Evolutionary conservation across 495 filamentous ascomycete species (phyloP), one percentile per base, ranked within the genome.

Genomic region (Trichoderma virens): DNA sequence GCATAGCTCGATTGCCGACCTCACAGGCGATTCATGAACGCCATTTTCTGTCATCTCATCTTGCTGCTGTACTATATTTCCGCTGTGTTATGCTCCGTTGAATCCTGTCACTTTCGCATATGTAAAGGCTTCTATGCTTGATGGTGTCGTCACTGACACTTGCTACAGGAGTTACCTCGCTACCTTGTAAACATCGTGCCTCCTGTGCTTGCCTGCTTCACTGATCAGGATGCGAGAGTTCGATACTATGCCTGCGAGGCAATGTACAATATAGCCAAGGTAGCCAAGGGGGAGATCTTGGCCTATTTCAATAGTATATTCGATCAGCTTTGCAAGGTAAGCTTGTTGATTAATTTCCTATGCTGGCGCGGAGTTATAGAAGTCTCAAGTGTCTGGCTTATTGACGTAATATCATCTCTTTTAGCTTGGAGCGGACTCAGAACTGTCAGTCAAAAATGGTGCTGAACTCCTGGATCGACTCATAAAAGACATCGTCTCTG

Each of bases 261-360:
- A 76, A 99, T 99, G 95, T 99, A 99, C 74, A 99, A 99, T 70
- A 98, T 99, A 70, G 92, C 95, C 67, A 98, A 98, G 78, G 94
- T 98, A 9, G 94, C 95, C 27, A 99, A 99, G 74, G 95, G 95
- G 54, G 95, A 99, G 73, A 94, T 96, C 34, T 73, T 98, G 66
- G 82, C 92, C 25, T 98, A 96, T 77, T 99, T 97, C 78, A 98
- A 99, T 73, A 88, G 97, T 61, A 93, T 98, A 51, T 99, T 99
- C 71, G 95, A 98, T 76, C 92, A 94, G 13, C 74, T 99, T 47
- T 94, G 92, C 76, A 99, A 97, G 85, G 93, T 97, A 76, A 66
- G 76, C 70, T 54, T 45, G 18, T 41, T 9, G 5, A 35, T 23
- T 28, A 7, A 31, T 54, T 60, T 34, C 56, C 11, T 11, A 5